Base-by-base conservation (phyloP, 352 stramenopile species). In the Pythium biforme region DNA sequence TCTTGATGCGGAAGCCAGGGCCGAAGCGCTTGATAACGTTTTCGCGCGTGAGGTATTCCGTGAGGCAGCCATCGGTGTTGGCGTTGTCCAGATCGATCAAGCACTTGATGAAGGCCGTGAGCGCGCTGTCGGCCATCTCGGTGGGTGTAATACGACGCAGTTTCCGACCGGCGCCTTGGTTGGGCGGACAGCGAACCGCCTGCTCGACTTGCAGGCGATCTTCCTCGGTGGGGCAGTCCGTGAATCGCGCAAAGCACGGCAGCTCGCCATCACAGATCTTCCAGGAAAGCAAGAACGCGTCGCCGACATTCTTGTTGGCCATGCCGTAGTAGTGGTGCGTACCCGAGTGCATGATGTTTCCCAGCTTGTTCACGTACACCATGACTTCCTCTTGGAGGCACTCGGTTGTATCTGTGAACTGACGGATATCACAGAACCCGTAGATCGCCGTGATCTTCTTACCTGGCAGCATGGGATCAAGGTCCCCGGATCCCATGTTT, bases 51-150 rank as follows among this genome's bases (percentile, higher is more conserved):
- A 89, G 56, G 57, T 92, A 94, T 41, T 93, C 82, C 8, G 81
- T 90, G 5, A 94, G 71, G 4, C 71, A 61, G 0, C 85, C 85
- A 54, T 90, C 72, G 15, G 85, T 90, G 66, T 92, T 94, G 26
- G 83, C 83, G 50, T 93, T 90, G 60, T 92, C 79, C 25, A 94
- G 55, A 63, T 93, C 84, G 65, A 94, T 90, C 76, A 97, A 94
- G 26, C 91, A 96, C 74, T 98, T 98, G 59, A 98, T 82, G 71
- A 98, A 98, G n/a, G 91, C 90, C 34, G 96, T 89, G 27, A 98
- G 79, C 14, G 95, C 94, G 27, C 92, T 97, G 58, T 98, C 95
- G 3, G 92, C 92, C 76, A 98, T 88, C 51, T 95, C 79, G 2
- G 93, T 97, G 9, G 92, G 86, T 7, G 83, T 87, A 49, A 95